Evolutionary conservation across 495 filamentous ascomycete genomes (phyloP), one percentile per base, ranked within the genome.

Genomic region (Neurospora sp.): DNA sequence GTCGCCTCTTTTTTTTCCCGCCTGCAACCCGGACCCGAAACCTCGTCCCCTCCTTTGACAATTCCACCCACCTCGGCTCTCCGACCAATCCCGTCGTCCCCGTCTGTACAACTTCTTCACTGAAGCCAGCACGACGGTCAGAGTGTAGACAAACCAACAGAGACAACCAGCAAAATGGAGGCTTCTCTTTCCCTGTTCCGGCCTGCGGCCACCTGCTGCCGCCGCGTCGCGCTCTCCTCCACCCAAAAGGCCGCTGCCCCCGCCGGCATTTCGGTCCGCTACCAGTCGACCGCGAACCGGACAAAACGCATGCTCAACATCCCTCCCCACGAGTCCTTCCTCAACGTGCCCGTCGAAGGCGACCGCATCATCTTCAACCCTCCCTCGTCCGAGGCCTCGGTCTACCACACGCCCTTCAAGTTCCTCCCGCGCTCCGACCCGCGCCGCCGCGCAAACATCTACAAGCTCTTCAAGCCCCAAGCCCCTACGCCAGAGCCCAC

Each of bases 351-450:
- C 54, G 82, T 87, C 48, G 37, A 76, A 5, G 77, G 82, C 72
- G 85, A 90, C 75, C 87, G 93, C 76, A 93, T 98, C 81, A 90
- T 99, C 83, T 94, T 91, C 90, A 98, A 98, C 84, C 96, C 96
- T 54, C 96, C 96, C 8, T 91, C 94, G n/a, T 89, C 93, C 40
- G 87, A 89, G 0, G 88, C 96, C 2, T 92, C 89, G 23, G 90
- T 94, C 41, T 93, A 91, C 81, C 89, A 96, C 80, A 99, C 96
- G 4, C 96, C 96, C 39, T 85, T 89, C 72, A 94, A 93, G 75
- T 99, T 99, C 84, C 90, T 99, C 18, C 96, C 96, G 39, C 84
- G 85, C 74, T 83, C 86, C 73, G 96, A 99, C 83, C 87, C 88
- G 9, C 90, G 95, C 39, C 89, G 90, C 72, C 80, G 79, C 66